phyloP scores from a whole-genome alignment of 306 rosid genomes.

The Malus sieversii region DNA sequence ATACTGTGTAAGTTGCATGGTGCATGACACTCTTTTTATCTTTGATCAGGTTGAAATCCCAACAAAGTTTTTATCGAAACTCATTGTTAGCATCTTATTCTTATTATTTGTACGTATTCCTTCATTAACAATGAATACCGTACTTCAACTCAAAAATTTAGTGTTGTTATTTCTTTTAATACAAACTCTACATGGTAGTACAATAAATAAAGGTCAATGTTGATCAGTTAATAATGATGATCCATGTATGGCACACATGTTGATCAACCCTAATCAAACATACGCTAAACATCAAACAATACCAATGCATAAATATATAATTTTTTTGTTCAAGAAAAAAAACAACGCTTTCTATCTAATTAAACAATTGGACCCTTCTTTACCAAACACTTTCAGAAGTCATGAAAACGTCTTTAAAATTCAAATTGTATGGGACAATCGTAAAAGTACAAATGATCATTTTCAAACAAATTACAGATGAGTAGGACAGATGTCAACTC shows the following conservation, averaged over 20 bases:
- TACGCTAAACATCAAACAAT: neutral
- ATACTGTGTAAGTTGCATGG: too few relatives aligned
- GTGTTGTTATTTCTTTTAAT: too few relatives aligned
- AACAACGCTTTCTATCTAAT: neutral
- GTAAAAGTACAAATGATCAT: neutral
- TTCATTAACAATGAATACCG: too few relatives aligned
- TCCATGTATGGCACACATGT: neutral
- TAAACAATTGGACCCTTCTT: neutral
- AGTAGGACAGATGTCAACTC: slow-evolving; percentile 1
- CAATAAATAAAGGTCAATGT: neutral
- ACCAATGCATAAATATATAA: neutral
- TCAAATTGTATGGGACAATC: neutral
- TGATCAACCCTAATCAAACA: neutral
- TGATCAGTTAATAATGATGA: neutral
- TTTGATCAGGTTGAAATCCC: too few relatives aligned
- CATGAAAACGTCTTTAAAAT: neutral
- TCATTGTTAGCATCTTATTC: too few relatives aligned
- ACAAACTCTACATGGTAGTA: neutral
- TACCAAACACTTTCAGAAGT: neutral
- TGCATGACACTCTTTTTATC: too few relatives aligned
- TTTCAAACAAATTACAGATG: neutral
- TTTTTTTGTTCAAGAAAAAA: neutral
- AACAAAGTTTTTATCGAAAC: too few relatives aligned
- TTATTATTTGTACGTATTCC: too few relatives aligned
- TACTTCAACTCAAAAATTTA: too few relatives aligned